These are phyloP conservation scores for Clarireedia paspali DNA, from an alignment of 2,329 filamentous ascomycete species.

Conservation along the genomic window DNA sequence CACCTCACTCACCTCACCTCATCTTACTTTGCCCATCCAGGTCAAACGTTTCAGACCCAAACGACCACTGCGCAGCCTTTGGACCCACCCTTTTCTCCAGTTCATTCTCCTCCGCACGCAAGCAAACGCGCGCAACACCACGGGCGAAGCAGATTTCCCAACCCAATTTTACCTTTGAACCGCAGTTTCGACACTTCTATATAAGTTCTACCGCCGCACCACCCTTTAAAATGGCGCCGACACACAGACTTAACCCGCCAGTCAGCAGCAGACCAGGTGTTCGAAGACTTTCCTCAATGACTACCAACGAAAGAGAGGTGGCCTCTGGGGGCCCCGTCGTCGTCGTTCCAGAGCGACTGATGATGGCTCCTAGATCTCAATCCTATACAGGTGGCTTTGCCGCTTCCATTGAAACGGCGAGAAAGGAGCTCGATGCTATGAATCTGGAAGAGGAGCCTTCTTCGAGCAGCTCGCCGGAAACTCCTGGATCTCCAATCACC, in stretches of 20 bases:
- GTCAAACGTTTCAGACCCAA: conserved; percentile 1
- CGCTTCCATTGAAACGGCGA: conserved; percentile 29
- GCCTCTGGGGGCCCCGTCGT: conserved; percentile 27
- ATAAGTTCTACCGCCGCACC: not conserved
- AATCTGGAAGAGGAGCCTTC: conserved; percentile 25
- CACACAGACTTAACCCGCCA: not conserved
- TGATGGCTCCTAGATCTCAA: conserved; percentile 17
- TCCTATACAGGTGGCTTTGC: conserved; percentile 29
- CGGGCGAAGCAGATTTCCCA: not conserved
- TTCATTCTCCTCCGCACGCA: not conserved
- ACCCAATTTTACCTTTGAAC: not conserved
- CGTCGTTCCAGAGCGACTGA: conserved; percentile 28
- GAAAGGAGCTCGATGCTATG: conserved; percentile 27
- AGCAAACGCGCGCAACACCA: conserved; percentile 2
- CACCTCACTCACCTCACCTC: not conserved
- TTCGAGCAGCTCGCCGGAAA: conserved; percentile 21
- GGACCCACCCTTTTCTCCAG: not conserved
- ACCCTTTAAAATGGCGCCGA: conserved; percentile 4
- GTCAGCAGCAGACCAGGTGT: conserved; percentile 21
- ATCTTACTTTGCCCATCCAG: not conserved
- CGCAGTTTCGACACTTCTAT: not conserved
- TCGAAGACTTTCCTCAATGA: conserved; percentile 29
- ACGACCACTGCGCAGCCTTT: not conserved
- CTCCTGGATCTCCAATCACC: conserved; percentile 26
- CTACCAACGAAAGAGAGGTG: conserved; percentile 29